Conservation (phyloP, 352 stramenopile species). For the Nothophytophthora sp. region DNA sequence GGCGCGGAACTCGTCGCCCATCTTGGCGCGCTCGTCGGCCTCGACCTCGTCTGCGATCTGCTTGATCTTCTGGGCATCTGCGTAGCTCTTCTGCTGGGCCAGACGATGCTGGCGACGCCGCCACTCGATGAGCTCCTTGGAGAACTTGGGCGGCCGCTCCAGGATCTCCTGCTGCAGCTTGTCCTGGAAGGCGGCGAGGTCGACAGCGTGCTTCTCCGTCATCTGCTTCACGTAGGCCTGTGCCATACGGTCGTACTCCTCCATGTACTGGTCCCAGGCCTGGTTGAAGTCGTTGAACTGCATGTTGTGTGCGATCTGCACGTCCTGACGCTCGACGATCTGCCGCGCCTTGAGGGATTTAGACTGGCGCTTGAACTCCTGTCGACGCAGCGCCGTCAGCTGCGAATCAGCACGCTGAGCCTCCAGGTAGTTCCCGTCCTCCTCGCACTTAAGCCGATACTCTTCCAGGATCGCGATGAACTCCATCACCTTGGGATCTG, state of each 20-base stretch:
- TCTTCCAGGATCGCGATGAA: constrained; percentile 94
- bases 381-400: constrained; percentile 83
- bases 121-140: constrained; percentile 95
- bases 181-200: constrained; percentile 90
- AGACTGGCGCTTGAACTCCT: constrained; percentile 92
- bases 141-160: constrained; percentile 91
- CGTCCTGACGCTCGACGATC: constrained; percentile 91
- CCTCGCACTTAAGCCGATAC: constrained; percentile 94
- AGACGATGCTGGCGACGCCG: constrained; percentile 93
- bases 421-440: constrained; percentile 94
- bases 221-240: constrained; percentile 95
- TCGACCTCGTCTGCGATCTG: constrained; percentile 94
- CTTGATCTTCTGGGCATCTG: constrained; percentile 95
- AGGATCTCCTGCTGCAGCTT: constrained; percentile 88
- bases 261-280: constrained; percentile 95
- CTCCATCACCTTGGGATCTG: constrained; percentile 92
- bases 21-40: constrained; percentile 87
- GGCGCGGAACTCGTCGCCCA: constrained; percentile 80
- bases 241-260: constrained; percentile 95
- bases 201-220: constrained; percentile 88
- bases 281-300: constrained; percentile 95
- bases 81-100: constrained; percentile 93
- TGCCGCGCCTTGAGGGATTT: constrained; percentile 91
- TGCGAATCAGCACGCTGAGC: constrained; percentile 89
- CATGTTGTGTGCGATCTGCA: constrained; percentile 96